Conservation (phyloP, 2,329 filamentous ascomycete genomes). For the Parafenestella ontariensis region DNA sequence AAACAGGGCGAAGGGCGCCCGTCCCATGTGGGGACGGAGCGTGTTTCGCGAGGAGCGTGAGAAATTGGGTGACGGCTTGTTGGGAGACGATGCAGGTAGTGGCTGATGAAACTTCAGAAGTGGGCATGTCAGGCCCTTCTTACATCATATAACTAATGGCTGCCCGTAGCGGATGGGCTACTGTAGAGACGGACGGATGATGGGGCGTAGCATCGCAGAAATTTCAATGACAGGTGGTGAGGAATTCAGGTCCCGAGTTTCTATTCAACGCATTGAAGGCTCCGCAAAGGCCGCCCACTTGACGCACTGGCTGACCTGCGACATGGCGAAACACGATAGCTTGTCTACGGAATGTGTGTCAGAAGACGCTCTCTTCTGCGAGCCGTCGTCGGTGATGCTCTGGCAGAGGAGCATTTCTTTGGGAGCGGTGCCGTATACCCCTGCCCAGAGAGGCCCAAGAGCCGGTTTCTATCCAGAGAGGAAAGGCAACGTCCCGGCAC, state of each 20-base stretch:
- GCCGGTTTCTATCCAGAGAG: background rate
- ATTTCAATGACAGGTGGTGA: background rate
- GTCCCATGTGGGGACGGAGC: slow-evolving; percentile 9
- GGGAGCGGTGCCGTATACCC: too few relatives aligned
- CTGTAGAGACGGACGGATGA: slow-evolving; percentile 3
- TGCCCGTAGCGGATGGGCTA: slow-evolving; percentile 6
- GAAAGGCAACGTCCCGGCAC: background rate
- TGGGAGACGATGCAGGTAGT: slow-evolving; percentile 12
- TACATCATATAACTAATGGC: slow-evolving; percentile 8
- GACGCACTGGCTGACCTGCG: slow-evolving; percentile 2
- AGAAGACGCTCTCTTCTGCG: too few relatives aligned
- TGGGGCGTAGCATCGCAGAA: background rate
- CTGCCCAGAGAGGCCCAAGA: background rate
- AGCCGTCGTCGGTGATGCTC: slow-evolving; percentile 3
- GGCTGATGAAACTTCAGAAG: slow-evolving; percentile 9
- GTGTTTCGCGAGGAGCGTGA: slow-evolving; percentile 2
- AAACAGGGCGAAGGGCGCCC: slow-evolving; percentile 12
- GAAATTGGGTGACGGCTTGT: slow-evolving; percentile 20
- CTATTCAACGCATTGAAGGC: too few relatives aligned
- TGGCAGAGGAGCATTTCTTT: background rate
- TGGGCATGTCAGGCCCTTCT: background rate
- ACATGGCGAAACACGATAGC: slow-evolving; percentile 14
- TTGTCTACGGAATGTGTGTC: too few relatives aligned
- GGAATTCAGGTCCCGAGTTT: background rate
- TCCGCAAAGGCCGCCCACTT: too few relatives aligned